Conservation (phyloP, 2,329 filamentous ascomycete genomes). For the Colletotrichum sp. region DNA sequence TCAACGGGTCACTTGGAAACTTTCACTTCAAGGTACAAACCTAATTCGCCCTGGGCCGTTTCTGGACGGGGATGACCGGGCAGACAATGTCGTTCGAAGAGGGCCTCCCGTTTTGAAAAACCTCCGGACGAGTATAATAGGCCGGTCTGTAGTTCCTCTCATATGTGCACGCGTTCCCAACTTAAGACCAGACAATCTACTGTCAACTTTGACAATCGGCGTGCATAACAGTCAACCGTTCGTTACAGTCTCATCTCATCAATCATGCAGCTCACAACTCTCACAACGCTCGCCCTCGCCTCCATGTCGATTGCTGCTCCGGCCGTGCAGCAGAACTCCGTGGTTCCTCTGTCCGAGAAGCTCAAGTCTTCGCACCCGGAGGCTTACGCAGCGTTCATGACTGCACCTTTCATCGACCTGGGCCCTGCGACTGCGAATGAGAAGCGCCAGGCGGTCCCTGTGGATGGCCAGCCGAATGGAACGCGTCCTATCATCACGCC, state of each 20-base stretch:
- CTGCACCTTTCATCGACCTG: not conserved
- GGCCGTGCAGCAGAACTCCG: not conserved
- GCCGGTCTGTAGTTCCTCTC: not conserved
- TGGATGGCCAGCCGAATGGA: not conserved
- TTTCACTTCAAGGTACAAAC: not conserved
- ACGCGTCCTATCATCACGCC: not conserved
- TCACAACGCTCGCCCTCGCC: not conserved
- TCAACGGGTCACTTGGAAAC: not conserved
- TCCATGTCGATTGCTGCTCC: not conserved
- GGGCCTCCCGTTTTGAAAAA: not conserved
- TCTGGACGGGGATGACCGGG: not conserved
- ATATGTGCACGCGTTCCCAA: not conserved
- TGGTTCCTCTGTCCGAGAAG: not conserved
- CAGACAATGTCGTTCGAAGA: not conserved
- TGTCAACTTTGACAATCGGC: not conserved
- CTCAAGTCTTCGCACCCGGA: not conserved
- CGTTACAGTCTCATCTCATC: not conserved
- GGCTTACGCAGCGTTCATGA: conserved; percentile 7
- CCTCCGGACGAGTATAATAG: not conserved
- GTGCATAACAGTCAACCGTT: not conserved
- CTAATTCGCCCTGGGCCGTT: not conserved
- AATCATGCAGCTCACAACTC: not conserved
- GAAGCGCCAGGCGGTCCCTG: conserved; percentile 7
- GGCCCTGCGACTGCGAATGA: not conserved
- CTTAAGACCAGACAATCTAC: not conserved